Percentiles rank a stretch among this genome's conserved stretches.
Conservation (phyloP, 495 filamentous ascomycete species). For the Penicillium odoratum region DNA sequence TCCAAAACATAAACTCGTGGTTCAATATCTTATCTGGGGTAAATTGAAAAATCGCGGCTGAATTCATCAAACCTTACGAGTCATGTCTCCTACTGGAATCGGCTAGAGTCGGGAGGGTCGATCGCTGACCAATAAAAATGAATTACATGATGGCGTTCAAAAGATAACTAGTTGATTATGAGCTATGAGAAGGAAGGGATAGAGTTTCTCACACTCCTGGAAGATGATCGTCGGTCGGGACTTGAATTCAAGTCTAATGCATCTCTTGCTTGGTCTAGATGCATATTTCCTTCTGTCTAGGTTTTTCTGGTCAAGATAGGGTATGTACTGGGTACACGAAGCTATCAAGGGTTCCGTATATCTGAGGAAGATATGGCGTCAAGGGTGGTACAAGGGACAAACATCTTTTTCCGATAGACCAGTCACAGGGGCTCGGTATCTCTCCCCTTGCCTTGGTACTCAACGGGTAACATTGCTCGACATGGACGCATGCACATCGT, state of each 20-base stretch:
- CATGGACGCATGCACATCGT: constrained; percentile 9
- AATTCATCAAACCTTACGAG: constrained; percentile 10
- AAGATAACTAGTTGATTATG: not conserved
- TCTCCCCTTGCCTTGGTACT: constrained; percentile 2
- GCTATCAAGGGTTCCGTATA: not conserved
- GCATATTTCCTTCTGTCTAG: not conserved
- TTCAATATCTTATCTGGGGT: constrained; percentile 6
- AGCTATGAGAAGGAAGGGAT: not conserved
- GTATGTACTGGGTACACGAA: not conserved
- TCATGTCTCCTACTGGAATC: constrained; percentile 4
- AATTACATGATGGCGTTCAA: not conserved
- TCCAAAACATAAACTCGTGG: not conserved
- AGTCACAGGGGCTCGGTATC: not conserved
- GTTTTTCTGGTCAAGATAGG: not conserved
- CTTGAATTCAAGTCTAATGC: not conserved
- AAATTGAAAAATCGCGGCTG: constrained; percentile 2
- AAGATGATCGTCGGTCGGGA: not conserved
- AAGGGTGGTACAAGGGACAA: constrained; percentile 4
- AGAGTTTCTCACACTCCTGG: not conserved
- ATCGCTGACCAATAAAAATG: not conserved
- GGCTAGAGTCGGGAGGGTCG: not conserved
- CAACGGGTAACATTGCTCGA: constrained; percentile 8
- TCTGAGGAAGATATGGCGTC: not conserved
- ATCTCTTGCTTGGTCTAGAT: not conserved
- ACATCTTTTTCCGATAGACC: constrained; percentile 5